Conservation (phyloP, 1,284 basidiomycete species). For the Melampsora larici-populina region DNA sequence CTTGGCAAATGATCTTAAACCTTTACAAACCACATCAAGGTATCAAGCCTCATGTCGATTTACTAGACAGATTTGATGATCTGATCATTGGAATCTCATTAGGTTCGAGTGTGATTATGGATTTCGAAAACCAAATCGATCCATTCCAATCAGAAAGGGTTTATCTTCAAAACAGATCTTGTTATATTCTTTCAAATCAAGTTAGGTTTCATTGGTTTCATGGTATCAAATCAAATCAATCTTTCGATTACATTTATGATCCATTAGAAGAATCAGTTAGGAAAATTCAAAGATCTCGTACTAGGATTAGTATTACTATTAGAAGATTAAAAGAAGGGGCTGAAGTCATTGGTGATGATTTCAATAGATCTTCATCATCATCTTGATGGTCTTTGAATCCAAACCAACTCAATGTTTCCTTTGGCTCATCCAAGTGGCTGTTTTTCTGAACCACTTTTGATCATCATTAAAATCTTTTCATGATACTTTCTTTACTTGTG, state of each 20-base stretch:
- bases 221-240: constrained; percentile 63
- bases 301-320: constrained; percentile 71
- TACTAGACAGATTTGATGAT: constrained; percentile 70
- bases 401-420: too few relatives aligned
- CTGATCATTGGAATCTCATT: constrained; percentile 75
- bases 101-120: constrained; percentile 69
- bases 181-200: constrained; percentile 68
- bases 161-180: constrained; percentile 63
- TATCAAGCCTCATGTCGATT: constrained; percentile 72
- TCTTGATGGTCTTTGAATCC: background rate
- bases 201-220: constrained; percentile 70
- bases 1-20: constrained; percentile 74
- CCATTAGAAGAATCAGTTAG: background rate
- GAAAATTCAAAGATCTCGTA: constrained; percentile 48
- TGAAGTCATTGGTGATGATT: background rate
- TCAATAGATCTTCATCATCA: background rate
- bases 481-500: too few relatives aligned
- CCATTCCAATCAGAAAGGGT: constrained; percentile 12
- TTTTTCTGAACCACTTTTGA: too few relatives aligned
- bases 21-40: constrained; percentile 73
- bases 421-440: too few relatives aligned
- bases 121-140: constrained; percentile 58
- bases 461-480: too few relatives aligned
- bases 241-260: constrained; percentile 53
- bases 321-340: constrained; percentile 68